A percentile compares a stretch with the other conserved stretches of the same genome.
These are phyloP conservation scores for Mycothermus thermophilus DNA, from an alignment of 495 filamentous ascomycete genomes.

Conservation along the genomic window DNA sequence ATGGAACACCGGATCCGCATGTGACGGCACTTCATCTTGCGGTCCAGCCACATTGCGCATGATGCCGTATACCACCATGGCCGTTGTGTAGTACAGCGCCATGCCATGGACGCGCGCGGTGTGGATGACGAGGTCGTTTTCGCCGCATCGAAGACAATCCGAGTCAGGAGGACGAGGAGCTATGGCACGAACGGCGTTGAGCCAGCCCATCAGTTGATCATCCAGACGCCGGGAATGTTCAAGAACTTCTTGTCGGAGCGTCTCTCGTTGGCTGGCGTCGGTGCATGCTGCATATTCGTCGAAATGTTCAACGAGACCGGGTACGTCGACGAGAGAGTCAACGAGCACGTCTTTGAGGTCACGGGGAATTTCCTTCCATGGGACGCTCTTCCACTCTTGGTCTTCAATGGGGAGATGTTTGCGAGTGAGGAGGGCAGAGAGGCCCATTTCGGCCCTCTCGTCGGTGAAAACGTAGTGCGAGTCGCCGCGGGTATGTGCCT, in stretches of 20 bases:
- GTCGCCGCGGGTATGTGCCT: conserved; percentile 3
- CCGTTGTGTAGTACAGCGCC: conserved; percentile 1
- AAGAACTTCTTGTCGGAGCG: background rate
- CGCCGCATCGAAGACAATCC: too few species aligned
- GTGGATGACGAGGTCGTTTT: background rate
- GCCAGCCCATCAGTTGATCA: conserved; percentile 1
- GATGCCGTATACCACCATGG: conserved; percentile 5
- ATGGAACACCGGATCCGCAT: too few species aligned
- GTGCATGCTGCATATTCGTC: conserved; percentile 8
- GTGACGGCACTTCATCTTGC: background rate
- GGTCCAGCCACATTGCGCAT: background rate
- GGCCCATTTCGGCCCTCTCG: conserved; percentile 11
- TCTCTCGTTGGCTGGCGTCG: background rate
- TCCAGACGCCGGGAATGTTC: too few species aligned
- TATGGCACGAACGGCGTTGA: background rate
- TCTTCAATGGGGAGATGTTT: conserved; percentile 7
- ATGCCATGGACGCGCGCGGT: conserved; percentile 7
- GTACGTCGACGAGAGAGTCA: conserved; percentile 15
- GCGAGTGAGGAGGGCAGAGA: conserved; percentile 8
- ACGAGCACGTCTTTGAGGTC: conserved; percentile 13
- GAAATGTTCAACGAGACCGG: conserved; percentile 8
- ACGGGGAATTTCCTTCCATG: conserved; percentile 13
- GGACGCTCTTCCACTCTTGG: conserved; percentile 15
- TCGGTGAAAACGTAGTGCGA: conserved; percentile 9
- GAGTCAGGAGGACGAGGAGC: background rate